phyloP scores from a whole-genome alignment of 306 rosid genomes.

The Inga leiocalycina region DNA sequence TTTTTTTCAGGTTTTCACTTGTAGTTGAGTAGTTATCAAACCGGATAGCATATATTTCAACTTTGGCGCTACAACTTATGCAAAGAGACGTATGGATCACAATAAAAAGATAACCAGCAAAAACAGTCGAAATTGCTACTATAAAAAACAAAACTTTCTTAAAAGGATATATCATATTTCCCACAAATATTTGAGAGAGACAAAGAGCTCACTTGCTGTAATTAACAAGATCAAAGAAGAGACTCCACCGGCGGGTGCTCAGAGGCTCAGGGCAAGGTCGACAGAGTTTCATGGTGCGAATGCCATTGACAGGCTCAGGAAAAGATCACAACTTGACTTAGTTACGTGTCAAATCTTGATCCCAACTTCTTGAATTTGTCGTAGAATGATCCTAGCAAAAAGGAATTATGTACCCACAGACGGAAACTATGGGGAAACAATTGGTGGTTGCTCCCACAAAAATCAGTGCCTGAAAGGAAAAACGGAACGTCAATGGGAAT shows the following conservation, averaged over 20 bases:
- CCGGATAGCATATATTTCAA: background rate
- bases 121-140: background rate
- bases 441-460: background rate
- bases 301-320: background rate
- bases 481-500: background rate
- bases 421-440: background rate
- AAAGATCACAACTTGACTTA: background rate
- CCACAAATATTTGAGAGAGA: background rate
- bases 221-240: background rate
- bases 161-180: background rate
- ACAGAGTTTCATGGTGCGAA: background rate
- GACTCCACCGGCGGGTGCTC: background rate
- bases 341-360: background rate
- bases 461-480: background rate
- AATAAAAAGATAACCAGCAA: background rate
- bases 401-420: background rate
- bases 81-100: background rate
- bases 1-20: background rate
- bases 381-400: background rate
- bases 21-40: background rate
- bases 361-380: background rate
- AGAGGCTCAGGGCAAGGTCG: background rate
- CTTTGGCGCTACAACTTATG: background rate
- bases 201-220: slow-evolving; percentile 8
- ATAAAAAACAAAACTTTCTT: background rate